Conservation (phyloP, 1,284 basidiomycete species). For the Tilletia caries region DNA sequence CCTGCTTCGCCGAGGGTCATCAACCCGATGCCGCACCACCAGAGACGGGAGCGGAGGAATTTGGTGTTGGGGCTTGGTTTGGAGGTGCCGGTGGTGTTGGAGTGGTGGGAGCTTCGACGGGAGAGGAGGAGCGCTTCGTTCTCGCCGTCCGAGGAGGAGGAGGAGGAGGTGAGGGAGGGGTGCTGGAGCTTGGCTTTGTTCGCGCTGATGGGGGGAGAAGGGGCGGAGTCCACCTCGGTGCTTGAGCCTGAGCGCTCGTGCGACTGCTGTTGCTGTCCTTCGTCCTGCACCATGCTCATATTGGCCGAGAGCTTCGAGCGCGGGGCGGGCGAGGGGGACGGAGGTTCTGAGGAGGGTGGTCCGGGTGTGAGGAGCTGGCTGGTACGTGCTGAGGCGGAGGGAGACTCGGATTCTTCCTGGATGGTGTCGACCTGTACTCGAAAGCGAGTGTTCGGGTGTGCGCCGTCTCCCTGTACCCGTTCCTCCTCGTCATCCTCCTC, state of each 20-base stretch:
- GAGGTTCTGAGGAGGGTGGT: not conserved
- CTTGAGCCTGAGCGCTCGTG: not conserved
- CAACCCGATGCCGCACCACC: conserved; percentile 84
- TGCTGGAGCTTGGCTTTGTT: conserved; percentile 5
- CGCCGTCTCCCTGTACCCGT: not conserved
- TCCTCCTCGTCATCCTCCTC: conserved; percentile 61
- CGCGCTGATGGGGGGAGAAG: not conserved
- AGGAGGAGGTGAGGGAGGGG: not conserved
- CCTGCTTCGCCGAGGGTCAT: conserved; percentile 89
- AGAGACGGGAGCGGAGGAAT: conserved; percentile 63
- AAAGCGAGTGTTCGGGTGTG: not conserved
- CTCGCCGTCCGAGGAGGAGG: too few species aligned
- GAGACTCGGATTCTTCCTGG: not conserved
- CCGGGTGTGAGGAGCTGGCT: not conserved
- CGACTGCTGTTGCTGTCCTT: not conserved
- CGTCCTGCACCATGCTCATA: too few species aligned
- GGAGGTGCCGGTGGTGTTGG: not conserved
- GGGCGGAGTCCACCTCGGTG: conserved; percentile 6
- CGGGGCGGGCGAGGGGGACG: not conserved
- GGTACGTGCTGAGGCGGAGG: not conserved
- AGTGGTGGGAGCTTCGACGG: not conserved
- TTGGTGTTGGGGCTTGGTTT: conserved; percentile 25
- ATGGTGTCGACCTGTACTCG: not conserved
- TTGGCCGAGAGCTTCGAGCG: not conserved
- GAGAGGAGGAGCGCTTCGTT: conserved; percentile 12